Evolutionary conservation across 1,139 yeast species (phyloP).

Genomic region (Hyphopichia burtonii): DNA sequence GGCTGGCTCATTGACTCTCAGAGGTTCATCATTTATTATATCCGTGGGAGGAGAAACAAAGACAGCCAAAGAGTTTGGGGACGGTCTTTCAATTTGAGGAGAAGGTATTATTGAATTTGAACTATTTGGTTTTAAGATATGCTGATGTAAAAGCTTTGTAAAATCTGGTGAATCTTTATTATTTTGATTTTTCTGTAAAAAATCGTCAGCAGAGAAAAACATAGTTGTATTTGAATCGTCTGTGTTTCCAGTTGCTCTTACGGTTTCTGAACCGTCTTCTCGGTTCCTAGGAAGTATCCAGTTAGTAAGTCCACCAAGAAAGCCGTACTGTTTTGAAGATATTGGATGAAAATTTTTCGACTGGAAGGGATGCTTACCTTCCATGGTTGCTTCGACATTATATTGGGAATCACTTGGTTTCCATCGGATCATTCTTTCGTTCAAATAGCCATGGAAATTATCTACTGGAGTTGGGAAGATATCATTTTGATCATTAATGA

Average conservation of each 20-base stretch:
- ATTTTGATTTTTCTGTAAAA: neutral
- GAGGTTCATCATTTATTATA: conserved; percentile 6
- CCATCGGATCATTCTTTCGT: conserved; percentile 53
- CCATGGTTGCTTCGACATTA: conserved; percentile 29
- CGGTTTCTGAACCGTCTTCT: neutral
- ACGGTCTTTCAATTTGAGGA: conserved; percentile 3
- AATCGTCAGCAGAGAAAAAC: neutral
- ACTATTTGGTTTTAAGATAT: conserved; percentile 15
- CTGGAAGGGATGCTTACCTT: conserved; percentile 45
- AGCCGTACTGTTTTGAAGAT: neutral
- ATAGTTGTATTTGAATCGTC: neutral
- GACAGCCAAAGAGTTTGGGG: conserved; percentile 3
- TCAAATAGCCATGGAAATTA: conserved; percentile 44
- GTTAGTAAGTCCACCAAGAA: neutral
- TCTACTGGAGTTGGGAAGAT: conserved; percentile 20
- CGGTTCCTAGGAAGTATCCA: neutral
- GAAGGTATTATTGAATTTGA: conserved; percentile 20
- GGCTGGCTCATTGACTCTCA: conserved; percentile 8
- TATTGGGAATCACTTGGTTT: conserved; percentile 48
- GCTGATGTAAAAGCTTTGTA: conserved; percentile 4
- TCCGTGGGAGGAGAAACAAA: conserved; percentile 1
- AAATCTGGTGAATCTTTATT: conserved; percentile 6
- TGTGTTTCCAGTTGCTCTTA: neutral
- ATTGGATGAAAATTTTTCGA: neutral
- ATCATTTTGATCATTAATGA: conserved; percentile 13